These are phyloP conservation scores for Wickerhamiella nectarea DNA, from an alignment of 805 yeast species.

Conservation along the genomic window DNA sequence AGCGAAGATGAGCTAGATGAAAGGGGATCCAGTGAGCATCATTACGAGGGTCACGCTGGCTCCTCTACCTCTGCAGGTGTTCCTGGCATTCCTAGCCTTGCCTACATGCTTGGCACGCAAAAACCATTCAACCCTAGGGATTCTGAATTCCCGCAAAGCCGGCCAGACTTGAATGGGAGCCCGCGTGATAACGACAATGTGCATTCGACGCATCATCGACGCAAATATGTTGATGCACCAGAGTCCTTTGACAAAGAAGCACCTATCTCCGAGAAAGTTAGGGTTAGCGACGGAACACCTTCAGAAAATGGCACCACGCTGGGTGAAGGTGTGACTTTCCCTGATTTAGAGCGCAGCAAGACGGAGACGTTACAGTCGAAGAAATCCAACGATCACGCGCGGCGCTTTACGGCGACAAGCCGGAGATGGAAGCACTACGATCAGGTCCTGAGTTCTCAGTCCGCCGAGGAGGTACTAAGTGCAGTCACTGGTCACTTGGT, in stretches of 20 bases:
- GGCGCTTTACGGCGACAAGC: constrained; percentile 9
- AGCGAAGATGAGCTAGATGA: background rate
- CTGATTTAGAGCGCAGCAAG: background rate
- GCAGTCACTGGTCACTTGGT: constrained; percentile 80
- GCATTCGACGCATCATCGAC: constrained; percentile 1
- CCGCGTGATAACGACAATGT: background rate
- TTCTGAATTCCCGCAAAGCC: constrained; percentile 3
- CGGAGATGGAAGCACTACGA: constrained; percentile 24
- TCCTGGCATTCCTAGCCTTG: constrained; percentile 11
- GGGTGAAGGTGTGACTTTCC: constrained; percentile 1
- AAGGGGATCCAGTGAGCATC: background rate
- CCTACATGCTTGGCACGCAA: constrained; percentile 1
- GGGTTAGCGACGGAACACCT: background rate
- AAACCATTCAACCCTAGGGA: constrained; percentile 8
- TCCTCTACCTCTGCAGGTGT: constrained; percentile 10
- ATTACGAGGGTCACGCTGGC: constrained; percentile 3
- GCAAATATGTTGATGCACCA: constrained; percentile 4
- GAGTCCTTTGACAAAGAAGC: background rate
- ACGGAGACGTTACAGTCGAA: background rate
- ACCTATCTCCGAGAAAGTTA: background rate
- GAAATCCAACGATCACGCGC: background rate
- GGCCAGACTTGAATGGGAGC: background rate
- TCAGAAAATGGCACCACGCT: background rate
- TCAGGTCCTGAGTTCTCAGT: constrained; percentile 51
- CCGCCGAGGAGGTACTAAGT: constrained; percentile 59